Evolutionary conservation across 2,329 filamentous ascomycete genomes (phyloP).

Genomic region (Colletotrichum incanum): DNA sequence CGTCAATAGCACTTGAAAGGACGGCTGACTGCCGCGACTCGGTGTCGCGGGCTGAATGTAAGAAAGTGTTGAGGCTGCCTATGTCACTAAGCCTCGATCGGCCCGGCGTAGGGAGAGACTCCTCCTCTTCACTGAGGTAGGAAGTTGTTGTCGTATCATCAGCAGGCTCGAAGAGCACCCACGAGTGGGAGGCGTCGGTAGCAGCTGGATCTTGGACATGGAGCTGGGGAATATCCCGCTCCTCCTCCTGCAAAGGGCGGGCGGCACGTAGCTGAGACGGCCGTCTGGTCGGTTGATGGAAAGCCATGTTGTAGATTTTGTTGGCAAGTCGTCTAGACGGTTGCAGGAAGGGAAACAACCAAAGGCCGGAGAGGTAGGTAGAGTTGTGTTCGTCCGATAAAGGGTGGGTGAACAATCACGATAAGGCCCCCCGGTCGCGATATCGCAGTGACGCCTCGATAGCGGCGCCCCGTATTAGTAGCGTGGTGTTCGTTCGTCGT

Average conservation of each 20-base stretch:
- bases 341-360: constrained; percentile 25
- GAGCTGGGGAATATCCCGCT: constrained; percentile 52
- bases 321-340: constrained; percentile 18
- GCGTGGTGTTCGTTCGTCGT: constrained; percentile 22
- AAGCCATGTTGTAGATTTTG: constrained; percentile 63
- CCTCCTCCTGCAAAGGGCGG: constrained; percentile 59
- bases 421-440: constrained; percentile 37
- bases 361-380: neutral
- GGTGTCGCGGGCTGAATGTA: constrained; percentile 70
- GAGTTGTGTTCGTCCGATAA: constrained; percentile 32
- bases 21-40: constrained; percentile 59
- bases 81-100: constrained; percentile 85
- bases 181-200: constrained; percentile 83
- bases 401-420: constrained; percentile 25
- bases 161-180: constrained; percentile 92
- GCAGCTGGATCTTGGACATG: constrained; percentile 36
- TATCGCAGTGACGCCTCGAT: constrained; percentile 36
- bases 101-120: constrained; percentile 76
- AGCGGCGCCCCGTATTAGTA: constrained; percentile 22
- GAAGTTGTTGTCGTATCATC: constrained; percentile 73
- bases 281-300: constrained; percentile 73
- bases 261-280: constrained; percentile 63
- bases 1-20: constrained; percentile 55
- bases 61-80: constrained; percentile 81
- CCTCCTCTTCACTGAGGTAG: constrained; percentile 78